Base-by-base conservation (phyloP, 2,329 filamentous ascomycete species). In the Ceratocystis smalleyi region DNA sequence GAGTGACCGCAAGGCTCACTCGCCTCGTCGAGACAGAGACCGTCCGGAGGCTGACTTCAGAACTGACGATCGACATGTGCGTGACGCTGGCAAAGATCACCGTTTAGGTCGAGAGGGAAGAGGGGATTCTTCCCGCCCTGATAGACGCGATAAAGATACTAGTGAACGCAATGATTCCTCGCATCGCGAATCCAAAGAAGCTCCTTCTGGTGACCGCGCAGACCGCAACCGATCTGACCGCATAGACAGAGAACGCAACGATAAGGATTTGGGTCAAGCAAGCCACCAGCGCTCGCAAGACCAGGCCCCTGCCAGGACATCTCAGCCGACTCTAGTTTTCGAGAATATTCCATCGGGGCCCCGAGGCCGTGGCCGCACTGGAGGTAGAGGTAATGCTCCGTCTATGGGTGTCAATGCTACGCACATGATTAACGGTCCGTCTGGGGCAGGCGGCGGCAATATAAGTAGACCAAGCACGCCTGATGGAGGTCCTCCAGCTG, bases 231-330 rank as follows among this genome's bases (percentile, higher is more conserved):
- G 61, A 32, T 40, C 35, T 15, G 35, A 40, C 3, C 35, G 35
- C 12, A 22, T 43, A 4, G 17, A 35, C 4, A 27, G 27, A 35
- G 64, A 67, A 8, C 63, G 62, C 30, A 62, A 10, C 45, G 61
- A 63, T 7, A 59, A 47, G 12, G 45, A 65, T 3, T 65, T 71
- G 17, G 75, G 75, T 7, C 74, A 82, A 22, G 78, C 82, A 69
- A 79, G 80, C 6, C 78, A 81, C 69, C 76, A 80, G 24, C 70
- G 82, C 60, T 75, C 74, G 45, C 79, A 79, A 65, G 76, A 83
- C 51, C 75, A 59, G 72, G 15, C 68, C 70, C 15, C 65, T 30
- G 51, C 19, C 43, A 63, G 65, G 4, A 64, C 71, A 22, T 35
- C 35, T 19, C 49, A 59, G 24, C 43, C 40, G 5, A 51, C 40